Evolutionary conservation across 495 filamentous ascomycete genomes (phyloP).

Genomic region (Podospora appendiculata): DNA sequence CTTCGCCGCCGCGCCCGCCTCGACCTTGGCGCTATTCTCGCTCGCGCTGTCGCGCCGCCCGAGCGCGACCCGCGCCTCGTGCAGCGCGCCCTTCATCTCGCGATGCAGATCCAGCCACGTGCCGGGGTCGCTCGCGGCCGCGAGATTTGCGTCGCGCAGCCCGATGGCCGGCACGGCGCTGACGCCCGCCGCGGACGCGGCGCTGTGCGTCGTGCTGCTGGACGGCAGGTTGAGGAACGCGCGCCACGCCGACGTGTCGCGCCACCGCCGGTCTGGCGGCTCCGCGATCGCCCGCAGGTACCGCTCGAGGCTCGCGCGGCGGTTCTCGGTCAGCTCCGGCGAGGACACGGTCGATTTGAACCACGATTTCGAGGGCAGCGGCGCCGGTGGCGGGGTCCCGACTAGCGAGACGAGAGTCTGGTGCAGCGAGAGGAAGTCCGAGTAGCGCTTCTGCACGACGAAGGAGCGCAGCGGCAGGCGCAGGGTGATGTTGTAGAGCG

Average conservation of each 20-base stretch:
- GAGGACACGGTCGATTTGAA: slow-evolving; percentile 71
- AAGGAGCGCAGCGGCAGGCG: slow-evolving; percentile 82
- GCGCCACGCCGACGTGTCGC: slow-evolving; percentile 76
- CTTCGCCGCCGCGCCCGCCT: slow-evolving; percentile 77
- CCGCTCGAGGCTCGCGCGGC: slow-evolving; percentile 64
- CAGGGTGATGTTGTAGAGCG: slow-evolving; percentile 85
- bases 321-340: slow-evolving; percentile 69
- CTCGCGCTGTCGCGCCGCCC: slow-evolving; percentile 68
- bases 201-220: slow-evolving; percentile 28
- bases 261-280: slow-evolving; percentile 70
- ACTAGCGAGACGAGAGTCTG: slow-evolving; percentile 55
- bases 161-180: slow-evolving; percentile 30
- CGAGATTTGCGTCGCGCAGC: slow-evolving; percentile 23
- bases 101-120: slow-evolving; percentile 83
- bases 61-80: slow-evolving; percentile 70
- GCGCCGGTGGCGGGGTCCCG: slow-evolving; percentile 47
- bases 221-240: slow-evolving; percentile 75
- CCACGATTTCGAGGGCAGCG: slow-evolving; percentile 80
- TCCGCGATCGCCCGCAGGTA: slow-evolving; percentile 81
- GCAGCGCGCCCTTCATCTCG: slow-evolving; percentile 74
- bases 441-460: slow-evolving; percentile 87
- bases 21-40: slow-evolving; percentile 41
- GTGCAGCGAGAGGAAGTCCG: slow-evolving; percentile 79
- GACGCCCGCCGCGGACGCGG: slow-evolving; percentile 37
- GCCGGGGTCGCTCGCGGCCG: slow-evolving; percentile 61